Evolutionary conservation across 1,284 basidiomycete species (phyloP), one percentile per base, ranked within the genome.

Genomic region (Ceratorhiza oryzae-sativae): DNA sequence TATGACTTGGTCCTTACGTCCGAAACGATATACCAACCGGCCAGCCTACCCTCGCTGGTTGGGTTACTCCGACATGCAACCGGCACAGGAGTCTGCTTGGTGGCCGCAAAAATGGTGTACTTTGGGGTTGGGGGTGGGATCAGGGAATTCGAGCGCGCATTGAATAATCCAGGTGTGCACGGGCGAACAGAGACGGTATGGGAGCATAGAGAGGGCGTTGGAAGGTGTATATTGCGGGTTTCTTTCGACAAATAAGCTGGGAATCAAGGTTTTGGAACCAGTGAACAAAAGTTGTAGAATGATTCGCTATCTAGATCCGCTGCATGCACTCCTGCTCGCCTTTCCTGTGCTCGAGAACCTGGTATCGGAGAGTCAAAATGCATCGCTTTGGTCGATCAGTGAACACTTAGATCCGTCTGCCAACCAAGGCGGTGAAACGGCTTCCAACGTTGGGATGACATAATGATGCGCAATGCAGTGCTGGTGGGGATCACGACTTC

Each of bases 71-170:
- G 77, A 34, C 58, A 65, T 9, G 76, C 77, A 18, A 72, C 67
- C 20, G 53, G 59, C 13, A 18, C 59, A 1, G 46, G 45, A 12
- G 32, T 86, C 9, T 92, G 90, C 77, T 84, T 95, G 13, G 88
- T 94, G 2, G 93, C 94, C 0, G 90, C 90, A n/a, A 98, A 96
- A 81, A 85, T 94, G 10, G 82, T 98, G 32, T 98, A 99, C 79
- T 98, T 98, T 81, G 97, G 97, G 18, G 95, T 98, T 2, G 97
- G 97, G 0, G 61, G 61, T 10, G 93, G 95, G 0, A 84, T 95
- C 9, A 81, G 86, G 25, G 90, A 91, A 72, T 97, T 99, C 79
- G 79, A 88, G 20, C 73, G 53, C 13, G 34, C 53, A 9, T 20
- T 56, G 32, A 34, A 18, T 5, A n/a, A 36, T 9, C 32, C 8